phyloP scores from a whole-genome alignment of 768 basidiomycete species.

The Trametes maxima region DNA sequence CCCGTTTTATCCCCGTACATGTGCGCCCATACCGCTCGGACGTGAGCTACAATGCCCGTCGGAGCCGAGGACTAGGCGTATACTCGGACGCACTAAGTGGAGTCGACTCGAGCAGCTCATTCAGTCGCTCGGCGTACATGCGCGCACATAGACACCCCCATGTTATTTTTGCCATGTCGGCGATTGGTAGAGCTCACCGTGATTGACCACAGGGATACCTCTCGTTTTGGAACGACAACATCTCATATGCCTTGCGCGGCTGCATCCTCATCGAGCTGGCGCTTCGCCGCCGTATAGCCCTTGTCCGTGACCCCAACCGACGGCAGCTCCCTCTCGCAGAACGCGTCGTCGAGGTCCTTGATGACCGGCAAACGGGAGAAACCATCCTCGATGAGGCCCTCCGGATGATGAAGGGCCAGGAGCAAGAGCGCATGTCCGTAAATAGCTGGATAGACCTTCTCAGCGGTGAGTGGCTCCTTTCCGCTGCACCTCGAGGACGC shows the following conservation, averaged over 20 bases:
- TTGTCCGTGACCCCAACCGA: conserved; percentile 83
- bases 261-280: conserved; percentile 98
- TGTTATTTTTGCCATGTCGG: background rate
- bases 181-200: background rate
- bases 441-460: conserved; percentile 95
- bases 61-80: background rate
- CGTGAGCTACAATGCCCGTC: no score
- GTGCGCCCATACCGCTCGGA: background rate
- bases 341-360: conserved; percentile 86
- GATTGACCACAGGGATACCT: conserved; percentile 70
- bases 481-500: background rate
- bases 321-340: conserved; percentile 76
- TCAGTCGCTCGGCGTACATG: no score
- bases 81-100: no score
- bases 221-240: conserved; percentile 99
- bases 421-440: conserved; percentile 72
- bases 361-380: conserved; percentile 92
- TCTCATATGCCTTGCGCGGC: conserved; percentile 97
- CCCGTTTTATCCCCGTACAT: background rate
- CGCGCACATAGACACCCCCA: background rate
- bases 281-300: conserved; percentile 89
- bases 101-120: no score
- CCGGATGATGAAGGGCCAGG: conserved; percentile 90
- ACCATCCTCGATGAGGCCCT: conserved; percentile 95
- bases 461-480: conserved; percentile 63